Conservation (phyloP, 805 yeast genomes). For the Saccharomycopsis sp. region DNA sequence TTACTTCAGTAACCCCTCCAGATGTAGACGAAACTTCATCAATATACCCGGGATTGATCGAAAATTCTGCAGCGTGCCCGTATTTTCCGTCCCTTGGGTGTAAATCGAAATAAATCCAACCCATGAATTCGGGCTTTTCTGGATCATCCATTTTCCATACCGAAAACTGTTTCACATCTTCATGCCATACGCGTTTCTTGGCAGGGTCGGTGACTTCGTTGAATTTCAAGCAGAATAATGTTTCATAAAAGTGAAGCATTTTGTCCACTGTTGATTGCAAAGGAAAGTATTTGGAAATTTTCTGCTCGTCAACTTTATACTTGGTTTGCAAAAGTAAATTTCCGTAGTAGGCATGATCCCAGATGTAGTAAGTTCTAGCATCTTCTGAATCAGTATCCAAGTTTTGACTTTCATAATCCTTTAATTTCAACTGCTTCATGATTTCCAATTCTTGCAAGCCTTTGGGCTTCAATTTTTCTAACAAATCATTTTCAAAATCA, state of each 20-base stretch:
- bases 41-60: slow-evolving; percentile 51
- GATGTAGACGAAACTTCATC: slow-evolving; percentile 25
- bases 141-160: slow-evolving; percentile 58
- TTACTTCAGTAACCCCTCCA: slow-evolving; percentile 33
- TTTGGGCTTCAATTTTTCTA: slow-evolving; percentile 48
- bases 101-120: slow-evolving; percentile 73
- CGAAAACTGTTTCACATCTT: slow-evolving; percentile 66
- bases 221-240: slow-evolving; percentile 62
- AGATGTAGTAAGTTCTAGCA: slow-evolving; percentile 42
- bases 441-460: slow-evolving; percentile 48
- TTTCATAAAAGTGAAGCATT: slow-evolving; percentile 68
- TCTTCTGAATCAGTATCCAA: slow-evolving; percentile 31
- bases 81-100: slow-evolving; percentile 85
- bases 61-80: slow-evolving; percentile 85
- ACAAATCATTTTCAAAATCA: slow-evolving; percentile 56
- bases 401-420: slow-evolving; percentile 43
- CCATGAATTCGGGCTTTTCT: slow-evolving; percentile 50
- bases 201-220: slow-evolving; percentile 38
- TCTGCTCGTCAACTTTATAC: slow-evolving; percentile 63
- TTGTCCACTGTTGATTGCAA: slow-evolving; percentile 56
- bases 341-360: slow-evolving; percentile 71
- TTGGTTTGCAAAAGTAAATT: slow-evolving; percentile 59
- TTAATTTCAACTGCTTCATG: slow-evolving; percentile 45
- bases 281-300: slow-evolving; percentile 75
- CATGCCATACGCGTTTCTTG: slow-evolving; percentile 59